Conservation (phyloP, 1,139 yeast genomes). For the Geotrichum cucujoidarum region DNA sequence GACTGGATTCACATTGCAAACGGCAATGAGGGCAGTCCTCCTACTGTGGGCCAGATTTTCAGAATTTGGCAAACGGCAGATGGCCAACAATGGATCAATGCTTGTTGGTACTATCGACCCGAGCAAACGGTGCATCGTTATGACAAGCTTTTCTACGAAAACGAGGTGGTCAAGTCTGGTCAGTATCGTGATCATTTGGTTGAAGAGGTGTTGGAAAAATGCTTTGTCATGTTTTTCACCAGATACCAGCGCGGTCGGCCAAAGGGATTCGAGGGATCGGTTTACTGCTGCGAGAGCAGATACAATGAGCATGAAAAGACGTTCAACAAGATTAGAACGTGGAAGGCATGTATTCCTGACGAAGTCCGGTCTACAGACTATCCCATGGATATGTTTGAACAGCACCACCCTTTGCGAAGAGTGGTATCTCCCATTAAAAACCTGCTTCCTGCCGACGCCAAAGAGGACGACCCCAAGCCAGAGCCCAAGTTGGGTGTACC, state of each 20-base stretch:
- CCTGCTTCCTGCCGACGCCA: slow-evolving; percentile 68
- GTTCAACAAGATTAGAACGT: slow-evolving; percentile 90
- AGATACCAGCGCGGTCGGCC: slow-evolving; percentile 94
- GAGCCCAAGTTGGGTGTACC: slow-evolving; percentile 75
- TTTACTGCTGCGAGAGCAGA: slow-evolving; percentile 92
- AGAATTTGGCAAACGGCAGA: slow-evolving; percentile 83
- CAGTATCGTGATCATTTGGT: slow-evolving; percentile 93
- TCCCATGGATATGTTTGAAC: slow-evolving; percentile 55
- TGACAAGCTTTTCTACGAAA: slow-evolving; percentile 82
- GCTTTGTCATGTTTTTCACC: slow-evolving; percentile 91
- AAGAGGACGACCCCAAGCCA: slow-evolving; percentile 68
- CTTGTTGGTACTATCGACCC: slow-evolving; percentile 96
- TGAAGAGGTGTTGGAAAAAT: slow-evolving; percentile 84
- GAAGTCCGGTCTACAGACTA: slow-evolving; percentile 82
- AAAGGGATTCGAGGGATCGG: slow-evolving; percentile 60
- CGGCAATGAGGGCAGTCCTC: slow-evolving; percentile 81
- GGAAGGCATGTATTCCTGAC: slow-evolving; percentile 98
- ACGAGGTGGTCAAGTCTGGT: slow-evolving; percentile 94
- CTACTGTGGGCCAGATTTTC: slow-evolving; percentile 90
- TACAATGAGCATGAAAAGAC: slow-evolving; percentile 87
- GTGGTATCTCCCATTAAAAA: slow-evolving; percentile 82
- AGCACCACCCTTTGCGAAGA: slow-evolving; percentile 51
- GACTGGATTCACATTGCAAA: slow-evolving; percentile 90
- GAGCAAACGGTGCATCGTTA: slow-evolving; percentile 94
- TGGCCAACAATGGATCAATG: slow-evolving; percentile 86